These are phyloP conservation scores for Friedmanniomyces endolithicus DNA, from an alignment of 495 filamentous ascomycete species.

Conservation along the genomic window DNA sequence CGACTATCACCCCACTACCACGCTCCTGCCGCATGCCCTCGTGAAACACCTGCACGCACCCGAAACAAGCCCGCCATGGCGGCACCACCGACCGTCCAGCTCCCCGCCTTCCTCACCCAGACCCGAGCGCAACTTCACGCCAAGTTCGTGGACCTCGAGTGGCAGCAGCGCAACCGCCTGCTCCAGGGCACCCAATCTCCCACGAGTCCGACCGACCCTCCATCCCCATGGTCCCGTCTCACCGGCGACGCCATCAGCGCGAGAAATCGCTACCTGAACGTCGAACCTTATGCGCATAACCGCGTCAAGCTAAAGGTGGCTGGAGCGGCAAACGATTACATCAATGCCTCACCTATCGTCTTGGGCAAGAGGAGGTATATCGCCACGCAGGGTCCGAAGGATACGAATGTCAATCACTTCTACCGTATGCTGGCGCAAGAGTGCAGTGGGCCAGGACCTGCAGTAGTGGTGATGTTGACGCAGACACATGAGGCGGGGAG, in stretches of 20 bases:
- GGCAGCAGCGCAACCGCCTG: slow-evolving; percentile 47
- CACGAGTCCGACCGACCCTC: slow-evolving; percentile 27
- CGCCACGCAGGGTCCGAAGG: slow-evolving; percentile 67
- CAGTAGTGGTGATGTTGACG: slow-evolving; percentile 91
- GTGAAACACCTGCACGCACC: background rate
- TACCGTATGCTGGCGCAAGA: slow-evolving; percentile 97
- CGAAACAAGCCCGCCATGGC: slow-evolving; percentile 9
- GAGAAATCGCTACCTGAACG: slow-evolving; percentile 73
- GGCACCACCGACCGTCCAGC: background rate
- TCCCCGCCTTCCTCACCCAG: slow-evolving; percentile 29
- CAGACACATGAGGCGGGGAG: slow-evolving; percentile 68
- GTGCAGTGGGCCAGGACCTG: slow-evolving; percentile 46
- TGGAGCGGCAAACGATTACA: slow-evolving; percentile 72
- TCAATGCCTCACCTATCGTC: slow-evolving; percentile 85
- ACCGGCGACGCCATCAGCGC: slow-evolving; percentile 36
- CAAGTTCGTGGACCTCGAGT: slow-evolving; percentile 51
- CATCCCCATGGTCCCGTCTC: slow-evolving; percentile 45
- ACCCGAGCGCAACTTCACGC: slow-evolving; percentile 26
- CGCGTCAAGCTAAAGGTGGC: slow-evolving; percentile 75
- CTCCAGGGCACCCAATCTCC: slow-evolving; percentile 29
- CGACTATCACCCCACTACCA: background rate
- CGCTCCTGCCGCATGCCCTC: slow-evolving; percentile 11
- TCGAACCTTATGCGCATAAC: slow-evolving; percentile 75
- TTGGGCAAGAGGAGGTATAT: slow-evolving; percentile 52
- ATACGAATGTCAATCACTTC: slow-evolving; percentile 56